Evolutionary conservation across 2,329 filamentous ascomycete genomes (phyloP), one percentile per base, ranked within the genome.

Genomic region (Chaetomiaceae sp.): DNA sequence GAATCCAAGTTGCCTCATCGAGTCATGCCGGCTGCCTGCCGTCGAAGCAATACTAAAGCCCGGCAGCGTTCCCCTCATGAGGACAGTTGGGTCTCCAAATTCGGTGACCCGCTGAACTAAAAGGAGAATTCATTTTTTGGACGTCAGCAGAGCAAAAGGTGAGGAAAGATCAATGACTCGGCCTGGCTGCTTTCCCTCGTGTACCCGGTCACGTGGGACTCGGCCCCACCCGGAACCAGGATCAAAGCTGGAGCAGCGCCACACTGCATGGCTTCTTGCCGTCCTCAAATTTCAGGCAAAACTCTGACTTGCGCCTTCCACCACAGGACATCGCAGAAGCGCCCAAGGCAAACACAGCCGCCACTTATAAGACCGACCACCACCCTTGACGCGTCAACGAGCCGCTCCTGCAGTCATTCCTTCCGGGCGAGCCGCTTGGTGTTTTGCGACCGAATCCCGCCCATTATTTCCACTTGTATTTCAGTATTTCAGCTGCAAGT

Each of bases 221-320:
- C 3, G n/a, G n/a, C n/a, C n/a, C n/a, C n/a, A n/a, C n/a, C n/a
- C n/a, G n/a, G n/a, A n/a, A n/a, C 44, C n/a, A 9, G 33, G 31
- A 44, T 34, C 31, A 33, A 6, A 35, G 3, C 9, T 20, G 14
- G 43, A 52, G 21, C 13, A 21, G 30, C 45, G 41, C 49, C 39
- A 35, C 47, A 38, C 43, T 20, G 33, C 39, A 31, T 12, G 21
- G 23, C 44, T 34, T 35, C 44, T 34, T 35, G n/a, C 17, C 16
- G 12, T 23, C 55, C 56, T 58, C 54, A 49, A 21, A 42, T 52
- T 51, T 58, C 41, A 58, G 55, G 55, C 55, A 47, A 33, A 48
- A 37, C 34, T 55, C 43, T 33, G 17, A 44, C 37, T 35, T 42
- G 38, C 10, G 43, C 37, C 17, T 38, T 34, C 44, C 23, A 20